Evolutionary conservation across 2,329 filamentous ascomycete species (phyloP).

Genomic region (Epichloe baconii): DNA sequence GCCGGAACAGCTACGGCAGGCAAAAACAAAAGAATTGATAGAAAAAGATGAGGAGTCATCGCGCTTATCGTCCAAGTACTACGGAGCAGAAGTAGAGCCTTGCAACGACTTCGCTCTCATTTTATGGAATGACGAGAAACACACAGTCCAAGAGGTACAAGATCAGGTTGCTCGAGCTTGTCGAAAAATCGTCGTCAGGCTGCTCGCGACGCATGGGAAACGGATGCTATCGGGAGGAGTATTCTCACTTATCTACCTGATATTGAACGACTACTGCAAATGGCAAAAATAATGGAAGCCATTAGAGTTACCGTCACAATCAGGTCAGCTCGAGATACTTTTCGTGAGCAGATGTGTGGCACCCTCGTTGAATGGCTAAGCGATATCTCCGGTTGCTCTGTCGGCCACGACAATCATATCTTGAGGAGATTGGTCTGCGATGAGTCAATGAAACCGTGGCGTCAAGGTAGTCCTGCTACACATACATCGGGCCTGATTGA

Average conservation of each 20-base stretch:
- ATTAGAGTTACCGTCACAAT: constrained; percentile 96
- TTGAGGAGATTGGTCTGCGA: constrained; percentile 77
- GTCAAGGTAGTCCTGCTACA: constrained; percentile 67
- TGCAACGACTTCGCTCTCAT: constrained; percentile 64
- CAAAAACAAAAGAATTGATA: constrained; percentile 74
- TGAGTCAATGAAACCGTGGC: constrained; percentile 80
- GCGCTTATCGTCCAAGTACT: constrained; percentile 54
- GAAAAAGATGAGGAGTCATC: constrained; percentile 67
- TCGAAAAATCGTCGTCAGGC: constrained; percentile 55
- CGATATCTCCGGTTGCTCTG: constrained; percentile 81
- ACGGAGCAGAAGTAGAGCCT: constrained; percentile 43
- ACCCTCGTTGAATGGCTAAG: constrained; percentile 92
- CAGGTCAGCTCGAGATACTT: constrained; percentile 83
- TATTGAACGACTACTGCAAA: constrained; percentile 57
- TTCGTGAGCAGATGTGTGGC: constrained; percentile 97
- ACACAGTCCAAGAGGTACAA: constrained; percentile 82
- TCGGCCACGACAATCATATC: constrained; percentile 67
- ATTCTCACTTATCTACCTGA: constrained; percentile 67
- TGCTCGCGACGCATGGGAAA: constrained; percentile 66
- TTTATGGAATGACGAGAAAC: constrained; percentile 98
- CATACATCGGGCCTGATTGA: constrained; percentile 44
- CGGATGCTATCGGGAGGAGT: constrained; percentile 76
- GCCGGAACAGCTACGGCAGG: constrained; percentile 79
- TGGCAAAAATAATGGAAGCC: constrained; percentile 79
- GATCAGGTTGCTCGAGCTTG: constrained; percentile 87